These are phyloP conservation scores for Naganishia vaughanmartiniae DNA, from an alignment of 768 basidiomycete genomes.

Conservation along the genomic window DNA sequence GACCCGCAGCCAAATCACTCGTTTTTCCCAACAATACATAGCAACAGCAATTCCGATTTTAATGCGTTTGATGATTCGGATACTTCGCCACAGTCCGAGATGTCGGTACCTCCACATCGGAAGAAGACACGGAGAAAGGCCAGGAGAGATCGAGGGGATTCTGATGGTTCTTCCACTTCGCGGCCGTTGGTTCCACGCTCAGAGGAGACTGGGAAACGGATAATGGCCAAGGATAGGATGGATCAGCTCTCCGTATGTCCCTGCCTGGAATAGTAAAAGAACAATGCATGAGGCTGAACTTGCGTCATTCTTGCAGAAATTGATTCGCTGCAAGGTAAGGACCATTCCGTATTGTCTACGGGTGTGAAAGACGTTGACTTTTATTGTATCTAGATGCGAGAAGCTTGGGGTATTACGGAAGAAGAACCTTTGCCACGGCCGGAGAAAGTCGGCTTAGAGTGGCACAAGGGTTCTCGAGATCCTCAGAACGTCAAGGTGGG, in stretches of 20 bases:
- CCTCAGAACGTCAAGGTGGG: conserved; percentile 28
- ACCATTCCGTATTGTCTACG: background rate
- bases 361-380: background rate
- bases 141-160: conserved; percentile 7
- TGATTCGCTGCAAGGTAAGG: conserved; percentile 25
- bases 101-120: conserved; percentile 4
- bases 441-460: conserved; percentile 26
- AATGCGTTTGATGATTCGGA: conserved; percentile 9
- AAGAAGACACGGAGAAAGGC: background rate
- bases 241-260: conserved; percentile 28
- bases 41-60: background rate
- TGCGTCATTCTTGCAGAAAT: conserved; percentile 11
- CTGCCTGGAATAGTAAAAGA: no score
- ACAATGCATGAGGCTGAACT: background rate
- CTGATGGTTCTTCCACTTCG: background rate
- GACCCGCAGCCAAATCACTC: background rate
- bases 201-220: conserved; percentile 29
- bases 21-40: background rate
- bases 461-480: conserved; percentile 25
- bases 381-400: conserved; percentile 22
- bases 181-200: background rate
- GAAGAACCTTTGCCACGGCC: conserved; percentile 27
- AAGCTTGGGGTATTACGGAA: conserved; percentile 5
- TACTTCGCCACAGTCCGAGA: conserved; percentile 11
- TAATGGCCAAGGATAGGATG: conserved; percentile 20